Evolutionary conservation across 805 yeast species (phyloP).

Genomic region (Starmerella floris): DNA sequence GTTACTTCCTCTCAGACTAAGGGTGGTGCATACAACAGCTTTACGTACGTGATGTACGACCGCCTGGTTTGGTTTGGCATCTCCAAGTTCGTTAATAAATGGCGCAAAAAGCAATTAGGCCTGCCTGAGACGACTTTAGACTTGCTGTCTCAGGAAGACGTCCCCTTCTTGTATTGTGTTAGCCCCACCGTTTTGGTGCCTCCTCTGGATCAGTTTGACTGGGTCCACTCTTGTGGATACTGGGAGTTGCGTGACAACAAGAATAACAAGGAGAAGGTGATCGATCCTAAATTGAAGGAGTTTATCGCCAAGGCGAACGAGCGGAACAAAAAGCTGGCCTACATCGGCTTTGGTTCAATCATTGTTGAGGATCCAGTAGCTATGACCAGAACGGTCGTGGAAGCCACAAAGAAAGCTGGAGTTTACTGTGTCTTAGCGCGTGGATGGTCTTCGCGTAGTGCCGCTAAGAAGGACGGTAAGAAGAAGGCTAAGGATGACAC

Average conservation of each 20-base stretch:
- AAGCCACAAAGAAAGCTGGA: constrained; percentile 66
- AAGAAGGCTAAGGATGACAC: constrained; percentile 21
- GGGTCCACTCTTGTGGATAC: constrained; percentile 93
- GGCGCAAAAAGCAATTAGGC: constrained; percentile 61
- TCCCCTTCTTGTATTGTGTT: constrained; percentile 80
- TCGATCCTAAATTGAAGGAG: constrained; percentile 37
- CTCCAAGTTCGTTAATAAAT: constrained; percentile 68
- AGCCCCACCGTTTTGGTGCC: constrained; percentile 86
- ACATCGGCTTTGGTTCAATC: constrained; percentile 92
- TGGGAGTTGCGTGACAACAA: constrained; percentile 65
- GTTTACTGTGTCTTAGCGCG: constrained; percentile 79
- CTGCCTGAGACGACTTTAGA: constrained; percentile 59
- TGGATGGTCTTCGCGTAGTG: constrained; percentile 81
- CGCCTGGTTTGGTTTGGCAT: constrained; percentile 90
- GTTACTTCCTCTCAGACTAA: constrained; percentile 85
- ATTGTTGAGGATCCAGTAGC: constrained; percentile 73
- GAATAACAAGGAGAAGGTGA: constrained; percentile 35
- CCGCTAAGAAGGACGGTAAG: constrained; percentile 21
- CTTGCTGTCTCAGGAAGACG: constrained; percentile 56
- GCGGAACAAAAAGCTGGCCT: constrained; percentile 59
- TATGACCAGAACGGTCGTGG: constrained; percentile 62
- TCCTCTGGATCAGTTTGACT: constrained; percentile 81
- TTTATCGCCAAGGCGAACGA: constrained; percentile 52
- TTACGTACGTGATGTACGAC: constrained; percentile 88
- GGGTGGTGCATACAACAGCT: constrained; percentile 84